These are phyloP conservation scores for Triticum monococcum DNA, from an alignment of 176 grass and related monocot species.

Conservation along the genomic window DNA sequence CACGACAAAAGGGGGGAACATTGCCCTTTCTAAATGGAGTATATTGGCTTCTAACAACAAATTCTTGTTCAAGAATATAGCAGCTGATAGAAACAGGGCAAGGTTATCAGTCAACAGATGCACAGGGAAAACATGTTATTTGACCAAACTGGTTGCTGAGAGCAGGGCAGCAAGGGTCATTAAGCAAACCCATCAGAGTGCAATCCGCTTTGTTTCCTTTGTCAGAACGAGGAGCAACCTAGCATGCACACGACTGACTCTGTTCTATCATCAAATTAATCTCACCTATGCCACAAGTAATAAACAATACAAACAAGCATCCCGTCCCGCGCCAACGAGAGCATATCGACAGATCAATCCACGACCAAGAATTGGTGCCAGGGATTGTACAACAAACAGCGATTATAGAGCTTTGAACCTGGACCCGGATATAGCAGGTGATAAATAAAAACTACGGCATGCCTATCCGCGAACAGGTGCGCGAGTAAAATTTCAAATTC, in stretches of 20 bases:
- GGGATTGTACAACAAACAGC: background rate
- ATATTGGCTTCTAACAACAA: background rate
- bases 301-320: background rate
- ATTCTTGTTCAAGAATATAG: background rate
- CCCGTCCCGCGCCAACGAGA: background rate
- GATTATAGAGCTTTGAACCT: background rate
- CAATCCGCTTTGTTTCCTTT: background rate
- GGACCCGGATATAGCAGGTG: background rate
- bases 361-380: background rate
- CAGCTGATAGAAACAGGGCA: background rate
- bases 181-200: background rate
- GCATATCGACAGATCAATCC: background rate
- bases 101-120: background rate
- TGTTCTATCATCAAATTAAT: background rate
- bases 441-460: background rate
- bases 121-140: background rate
- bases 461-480: background rate
- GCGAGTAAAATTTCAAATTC: background rate
- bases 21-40: background rate
- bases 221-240: background rate
- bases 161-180: background rate
- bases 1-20: background rate
- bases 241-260: background rate
- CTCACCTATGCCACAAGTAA: background rate
- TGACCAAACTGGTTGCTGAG: background rate